A percentile compares a stretch with the other conserved stretches of the same genome.
Conservation (phyloP, 305 asterid genomes). For the Fraxinus latifolia region DNA sequence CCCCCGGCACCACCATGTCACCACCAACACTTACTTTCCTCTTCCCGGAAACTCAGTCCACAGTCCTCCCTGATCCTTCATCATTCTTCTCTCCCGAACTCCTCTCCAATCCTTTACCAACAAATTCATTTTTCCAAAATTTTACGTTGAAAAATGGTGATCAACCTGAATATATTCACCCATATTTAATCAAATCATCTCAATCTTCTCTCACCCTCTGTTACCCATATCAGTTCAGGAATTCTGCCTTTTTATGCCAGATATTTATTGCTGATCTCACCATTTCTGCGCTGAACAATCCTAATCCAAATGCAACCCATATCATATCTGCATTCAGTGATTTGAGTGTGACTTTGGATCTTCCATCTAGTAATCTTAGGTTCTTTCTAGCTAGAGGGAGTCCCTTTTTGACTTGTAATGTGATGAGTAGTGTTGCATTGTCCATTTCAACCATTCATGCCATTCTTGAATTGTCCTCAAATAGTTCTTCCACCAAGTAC, state of each 20-base stretch:
- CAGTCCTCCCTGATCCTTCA: constrained; percentile 76
- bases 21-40: constrained; percentile 33
- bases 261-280: constrained; percentile 55
- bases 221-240: constrained; percentile 49
- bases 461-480: constrained; percentile 46
- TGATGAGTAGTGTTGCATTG: constrained; percentile 31
- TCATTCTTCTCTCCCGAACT: constrained; percentile 56
- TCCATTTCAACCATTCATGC: constrained; percentile 74
- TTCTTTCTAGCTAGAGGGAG: constrained; percentile 73
- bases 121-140: constrained; percentile 78
- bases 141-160: constrained; percentile 69
- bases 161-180: constrained; percentile 76
- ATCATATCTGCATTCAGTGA: constrained; percentile 56
- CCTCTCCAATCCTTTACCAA: constrained; percentile 65
- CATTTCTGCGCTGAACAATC: constrained; percentile 46
- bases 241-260: constrained; percentile 56
- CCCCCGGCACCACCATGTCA: constrained; percentile 30
- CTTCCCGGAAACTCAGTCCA: constrained; percentile 57
- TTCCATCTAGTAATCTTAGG: constrained; percentile 61
- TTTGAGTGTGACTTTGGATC: constrained; percentile 69
- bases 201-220: constrained; percentile 55
- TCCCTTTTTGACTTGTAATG: constrained; percentile 68
- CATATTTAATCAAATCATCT: constrained; percentile 59
- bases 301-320: constrained; percentile 41
- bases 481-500: constrained; percentile 48